Base-by-base conservation (phyloP, 2,329 filamentous ascomycete genomes). In the Calonectria pseudoreteaudii region DNA sequence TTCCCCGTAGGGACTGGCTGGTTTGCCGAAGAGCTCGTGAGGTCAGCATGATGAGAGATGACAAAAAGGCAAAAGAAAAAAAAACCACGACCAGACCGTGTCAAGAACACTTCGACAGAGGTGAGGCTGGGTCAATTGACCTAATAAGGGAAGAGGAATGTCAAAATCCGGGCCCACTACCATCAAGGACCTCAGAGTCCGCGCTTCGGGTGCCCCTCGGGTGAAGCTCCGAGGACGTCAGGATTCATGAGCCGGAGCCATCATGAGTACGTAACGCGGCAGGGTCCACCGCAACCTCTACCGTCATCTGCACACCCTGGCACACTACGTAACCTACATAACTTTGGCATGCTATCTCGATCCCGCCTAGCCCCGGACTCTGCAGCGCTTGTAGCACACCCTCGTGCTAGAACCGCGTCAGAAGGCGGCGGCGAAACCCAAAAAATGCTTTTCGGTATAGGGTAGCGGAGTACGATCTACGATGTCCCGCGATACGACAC, bases 1-100 rank as follows among this genome's bases (percentile, higher is more conserved):
- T 78, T 36, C 66, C 77, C 47, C 75, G 75, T 58, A 80, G 75
- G 74, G 75, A 77, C 47, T 76, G 76, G 30, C 76, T 44, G 31
- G 74, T 70, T 49, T 80, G 79, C 49, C 79, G 78, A 65, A 80
- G 74, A 68, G 73, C 72, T 70, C 79, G 77, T 60, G 78, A 74
- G 72, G 72, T 74, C 69, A 80, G 74, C 79, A 80, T 80, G 75
- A 69, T 71, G 58, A 71, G 67, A 53, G 52, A 53, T 14, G 38
- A 64, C 31, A 41, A 50, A 50, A 38, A 44, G 28, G 52, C 58
- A 49, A 52, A 41, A 50, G 41, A 38, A 44, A n/a, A 44, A 49
- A 49, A 52, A 38, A 60, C 47, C 31, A 58, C 56, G 44, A 62
- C 30, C 38, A 68, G 53, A 23, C 26, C 64, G 60, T 47, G n/a